Evolutionary conservation across 805 yeast species (phyloP).

Genomic region (Nakazawaea populi): DNA sequence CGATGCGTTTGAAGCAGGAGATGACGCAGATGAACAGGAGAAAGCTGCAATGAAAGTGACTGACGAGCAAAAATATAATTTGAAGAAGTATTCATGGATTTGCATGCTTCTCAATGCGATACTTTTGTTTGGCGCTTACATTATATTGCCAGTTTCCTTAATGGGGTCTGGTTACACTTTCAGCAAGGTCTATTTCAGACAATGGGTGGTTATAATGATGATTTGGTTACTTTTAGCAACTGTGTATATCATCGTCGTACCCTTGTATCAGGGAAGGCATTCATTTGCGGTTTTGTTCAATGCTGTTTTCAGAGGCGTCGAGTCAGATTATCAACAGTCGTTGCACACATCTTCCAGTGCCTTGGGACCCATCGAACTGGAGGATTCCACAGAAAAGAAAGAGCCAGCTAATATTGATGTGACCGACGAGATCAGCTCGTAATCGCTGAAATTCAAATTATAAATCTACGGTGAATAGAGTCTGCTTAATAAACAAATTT

Average conservation of each 20-base stretch:
- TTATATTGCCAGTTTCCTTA: constrained; percentile 26
- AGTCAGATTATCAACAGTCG: constrained; percentile 7
- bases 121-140: constrained; percentile 22
- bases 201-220: constrained; percentile 30
- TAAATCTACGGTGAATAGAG: no score
- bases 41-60: constrained; percentile 19
- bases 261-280: constrained; percentile 28
- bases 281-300: constrained; percentile 11
- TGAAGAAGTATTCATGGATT: constrained; percentile 32
- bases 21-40: constrained; percentile 29
- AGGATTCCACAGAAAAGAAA: not conserved
- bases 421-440: not conserved
- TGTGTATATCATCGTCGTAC: constrained; percentile 28
- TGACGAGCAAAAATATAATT: constrained; percentile 16
- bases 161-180: constrained; percentile 29
- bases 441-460: no score
- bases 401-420: not conserved
- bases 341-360: not conserved
- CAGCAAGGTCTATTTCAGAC: constrained; percentile 29
- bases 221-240: constrained; percentile 32
- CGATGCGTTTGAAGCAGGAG: constrained; percentile 23
- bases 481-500: no score
- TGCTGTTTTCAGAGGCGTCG: constrained; percentile 4
- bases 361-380: not conserved
- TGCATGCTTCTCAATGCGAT: constrained; percentile 33